Base-by-base conservation (phyloP, 106 monocot genomes). In the Triglochin maritima region DNA sequence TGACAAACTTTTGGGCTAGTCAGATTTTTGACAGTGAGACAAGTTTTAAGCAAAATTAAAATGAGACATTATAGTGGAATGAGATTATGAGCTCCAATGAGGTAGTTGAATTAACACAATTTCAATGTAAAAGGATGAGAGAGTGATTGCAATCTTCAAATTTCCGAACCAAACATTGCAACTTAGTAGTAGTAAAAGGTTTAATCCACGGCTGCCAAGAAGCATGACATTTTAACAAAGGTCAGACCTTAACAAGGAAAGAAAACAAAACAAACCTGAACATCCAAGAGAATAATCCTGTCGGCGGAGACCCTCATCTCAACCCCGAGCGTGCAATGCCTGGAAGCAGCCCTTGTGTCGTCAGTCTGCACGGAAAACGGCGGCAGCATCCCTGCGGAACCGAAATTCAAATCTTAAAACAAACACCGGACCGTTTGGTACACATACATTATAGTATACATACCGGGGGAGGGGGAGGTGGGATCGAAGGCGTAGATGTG, bases 401-500 rank as follows among this genome's bases (percentile, higher is more conserved):
- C 44, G n/a, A 47, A 47, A 63, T 15, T 15, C 9, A 5, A 12
- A 16, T 58, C 12, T 0, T 5, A 58, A 58, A 13, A 58, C 58
- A 58, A 7, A 58, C 5, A 58, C 4, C 15, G 14, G 5, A 16
- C 7, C 9, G 58, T 58, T 5, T 58, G 14, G 58, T 9, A 58
- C 58, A 12, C n/a, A n/a, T n/a, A n/a, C n/a, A n/a, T n/a, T n/a
- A n/a, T n/a, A n/a, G n/a, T 49, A 65, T 7, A 17, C 43, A 29
- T 79, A 91, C 91, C 88, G 12, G n/a, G n/a, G n/a, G n/a, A n/a
- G n/a, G 86, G 83, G 7, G 91, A 91, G 79, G 69, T 81, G 17
- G 73, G 84, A 58, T 88, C 96, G 57, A 69, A 98, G n/a, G 91
- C 96, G 77, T 91, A 98, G 17, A 98, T 79, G 68, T 91, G 91